phyloP scores from a whole-genome alignment of 2,329 filamentous ascomycete species.

The Plenodomus tracheiphilus region DNA sequence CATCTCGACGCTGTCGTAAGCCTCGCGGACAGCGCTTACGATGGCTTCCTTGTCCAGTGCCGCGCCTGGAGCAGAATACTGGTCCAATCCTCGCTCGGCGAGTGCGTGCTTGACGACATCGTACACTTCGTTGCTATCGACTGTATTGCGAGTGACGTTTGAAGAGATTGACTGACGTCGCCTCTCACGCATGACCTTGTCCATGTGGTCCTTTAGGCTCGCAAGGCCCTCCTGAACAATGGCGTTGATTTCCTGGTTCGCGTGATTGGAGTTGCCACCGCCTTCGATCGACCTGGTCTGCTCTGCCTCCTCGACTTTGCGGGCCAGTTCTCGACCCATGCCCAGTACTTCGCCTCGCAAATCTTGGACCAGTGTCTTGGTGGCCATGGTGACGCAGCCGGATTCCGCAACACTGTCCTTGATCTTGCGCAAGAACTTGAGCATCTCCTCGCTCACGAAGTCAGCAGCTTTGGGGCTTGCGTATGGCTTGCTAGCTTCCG shows the following conservation, averaged over 20 bases:
- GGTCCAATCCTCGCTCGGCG: constrained; percentile 55
- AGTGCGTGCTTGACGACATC: constrained; percentile 78
- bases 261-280: constrained; percentile 33
- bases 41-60: constrained; percentile 74
- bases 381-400: constrained; percentile 86
- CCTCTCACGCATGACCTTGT: constrained; percentile 75
- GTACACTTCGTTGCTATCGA: constrained; percentile 85
- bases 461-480: constrained; percentile 58
- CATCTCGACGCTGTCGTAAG: constrained; percentile 77
- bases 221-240: constrained; percentile 80
- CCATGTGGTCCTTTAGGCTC: constrained; percentile 83
- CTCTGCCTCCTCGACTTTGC: constrained; percentile 75
- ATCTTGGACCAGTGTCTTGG: constrained; percentile 87
- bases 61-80: constrained; percentile 48
- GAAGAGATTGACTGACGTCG: constrained; percentile 68
- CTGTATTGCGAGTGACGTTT: constrained; percentile 62
- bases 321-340: constrained; percentile 89
- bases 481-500: constrained; percentile 42
- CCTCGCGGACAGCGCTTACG: constrained; percentile 81
- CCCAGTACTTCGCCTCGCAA: constrained; percentile 89
- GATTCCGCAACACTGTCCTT: constrained; percentile 90
- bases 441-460: constrained; percentile 72
- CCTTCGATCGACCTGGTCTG: constrained; percentile 51
- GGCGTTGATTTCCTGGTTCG: constrained; percentile 71
- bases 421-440: constrained; percentile 80